Base-by-base conservation (phyloP, 257 asterid genomes). In the Handroanthus guayacan region DNA sequence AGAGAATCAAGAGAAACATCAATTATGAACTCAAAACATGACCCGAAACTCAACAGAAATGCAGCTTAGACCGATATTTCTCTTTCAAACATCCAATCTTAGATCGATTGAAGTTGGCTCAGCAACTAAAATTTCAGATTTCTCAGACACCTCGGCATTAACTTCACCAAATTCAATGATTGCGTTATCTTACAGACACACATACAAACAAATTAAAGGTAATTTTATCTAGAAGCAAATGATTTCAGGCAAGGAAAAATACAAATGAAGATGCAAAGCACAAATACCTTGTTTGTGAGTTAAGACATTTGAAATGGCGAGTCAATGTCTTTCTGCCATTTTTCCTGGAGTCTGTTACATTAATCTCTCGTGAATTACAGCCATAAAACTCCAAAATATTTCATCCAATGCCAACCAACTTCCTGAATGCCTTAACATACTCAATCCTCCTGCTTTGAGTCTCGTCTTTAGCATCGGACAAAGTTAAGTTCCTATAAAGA, bases 361-460 rank as follows among this genome's bases (percentile, higher is more conserved):
- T 17, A 43, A 67, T 67, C 18, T 67, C 56, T 67, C 18, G 18
- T 54, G 10, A 54, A 58, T 14, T 12, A n/a, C 72, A 41, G 10
- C 56, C 39, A 7, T 13, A 45, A 60, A 60, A n/a, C 52, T 9
- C 37, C 71, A 64, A 34, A 11, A 6, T 12, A 60, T 44, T 62
- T 82, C 85, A 90, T 79, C 76, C 75, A 39, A 89, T 76, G 61
- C 91, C 89, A 55, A 75, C 90, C 88, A 90, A 84, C 80, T 87
- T 90, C 83, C 90, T 85, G 75, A 95, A 92, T 63, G 89, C 90
- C 84, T 50, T 79, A 63, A 95, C 99, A 76, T 89, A 75, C 83
- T 91, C 92, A 17, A 95, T 85, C 89, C 98, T 87, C 86, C 74
- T 75, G 37, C 79, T 82, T 44, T 92, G 97, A 50, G 75, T 77